These are phyloP conservation scores for Colletotrichum higginsianum DNA, from an alignment of 2,329 filamentous ascomycete species.

Conservation along the genomic window DNA sequence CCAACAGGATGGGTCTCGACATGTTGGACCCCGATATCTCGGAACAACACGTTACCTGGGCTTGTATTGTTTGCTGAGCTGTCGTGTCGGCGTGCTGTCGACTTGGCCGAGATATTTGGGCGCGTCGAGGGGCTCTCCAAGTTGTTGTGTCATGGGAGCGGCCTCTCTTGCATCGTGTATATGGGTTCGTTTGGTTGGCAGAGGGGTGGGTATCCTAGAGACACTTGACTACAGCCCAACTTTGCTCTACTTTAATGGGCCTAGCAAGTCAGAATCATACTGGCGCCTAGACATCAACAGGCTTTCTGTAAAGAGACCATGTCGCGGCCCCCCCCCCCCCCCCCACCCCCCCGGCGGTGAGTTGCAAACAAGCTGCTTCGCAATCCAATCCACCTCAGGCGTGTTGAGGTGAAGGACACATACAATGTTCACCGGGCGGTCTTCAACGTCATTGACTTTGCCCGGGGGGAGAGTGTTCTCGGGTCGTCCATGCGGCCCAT, in stretches of 20 bases:
- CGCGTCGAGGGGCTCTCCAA: not conserved
- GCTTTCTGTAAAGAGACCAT: slow-evolving; percentile 18
- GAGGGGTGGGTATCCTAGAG: not conserved
- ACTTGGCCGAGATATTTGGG: not conserved
- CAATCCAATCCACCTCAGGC: not conserved
- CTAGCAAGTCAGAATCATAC: not conserved
- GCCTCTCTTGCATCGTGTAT: not conserved
- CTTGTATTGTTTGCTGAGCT: slow-evolving; percentile 19
- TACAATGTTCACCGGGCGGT: not conserved
- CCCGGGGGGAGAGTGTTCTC: not conserved
- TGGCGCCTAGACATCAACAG: slow-evolving; percentile 7
- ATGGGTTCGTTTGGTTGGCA: not conserved
- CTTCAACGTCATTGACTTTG: not conserved
- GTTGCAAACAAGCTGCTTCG: not conserved
- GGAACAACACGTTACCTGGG: slow-evolving; percentile 13
- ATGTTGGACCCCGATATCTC: slow-evolving; percentile 25
- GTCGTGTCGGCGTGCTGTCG: slow-evolving; percentile 5
- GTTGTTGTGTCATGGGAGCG: slow-evolving; percentile 6
- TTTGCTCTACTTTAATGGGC: not conserved
- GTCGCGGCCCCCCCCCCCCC: not conserved
- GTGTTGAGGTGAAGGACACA: not conserved
- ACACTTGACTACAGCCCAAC: not conserved
- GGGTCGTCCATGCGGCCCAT: slow-evolving; percentile 18
- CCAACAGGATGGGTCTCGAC: slow-evolving; percentile 15
- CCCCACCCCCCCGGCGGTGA: not conserved